Evolutionary conservation across 176 grass and related monocot species (phyloP).

Genomic region (Olyra latifolia): DNA sequence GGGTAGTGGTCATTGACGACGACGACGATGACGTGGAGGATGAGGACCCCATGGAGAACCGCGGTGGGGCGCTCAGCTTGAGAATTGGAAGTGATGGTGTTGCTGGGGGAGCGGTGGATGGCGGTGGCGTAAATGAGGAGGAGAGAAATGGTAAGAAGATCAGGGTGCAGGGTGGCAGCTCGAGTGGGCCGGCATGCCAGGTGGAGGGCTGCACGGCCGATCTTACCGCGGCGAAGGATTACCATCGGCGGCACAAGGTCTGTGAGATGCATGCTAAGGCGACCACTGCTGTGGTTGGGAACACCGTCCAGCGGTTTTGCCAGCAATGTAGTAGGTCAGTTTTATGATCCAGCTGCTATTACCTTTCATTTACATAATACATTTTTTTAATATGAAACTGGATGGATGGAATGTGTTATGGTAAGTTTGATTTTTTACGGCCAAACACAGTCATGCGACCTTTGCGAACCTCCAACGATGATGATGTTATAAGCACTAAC

Average conservation of each 20-base stretch:
- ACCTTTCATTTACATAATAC: background rate
- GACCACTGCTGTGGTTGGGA: conserved; percentile 66
- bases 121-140: conserved; percentile 37
- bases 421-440: background rate
- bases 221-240: conserved; percentile 77
- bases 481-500: conserved; percentile 8
- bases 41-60: conserved; percentile 17
- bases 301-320: conserved; percentile 82
- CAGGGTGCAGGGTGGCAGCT: conserved; percentile 60
- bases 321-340: conserved; percentile 98
- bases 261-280: conserved; percentile 99
- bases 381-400: background rate
- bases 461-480: background rate
- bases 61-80: conserved; percentile 47
- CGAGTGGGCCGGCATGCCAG: conserved; percentile 58
- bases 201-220: conserved; percentile 82
- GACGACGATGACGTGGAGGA: conserved; percentile 3
- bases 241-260: conserved; percentile 93
- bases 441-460: background rate
- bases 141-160: conserved; percentile 76
- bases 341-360: conserved; percentile 4
- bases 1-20: conserved; percentile 46
- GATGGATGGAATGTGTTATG: conserved; percentile 2
- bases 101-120: background rate
- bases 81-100: conserved; percentile 31